Conservation (phyloP, 2,329 filamentous ascomycete species). For the Dichotomopilus funicola region DNA sequence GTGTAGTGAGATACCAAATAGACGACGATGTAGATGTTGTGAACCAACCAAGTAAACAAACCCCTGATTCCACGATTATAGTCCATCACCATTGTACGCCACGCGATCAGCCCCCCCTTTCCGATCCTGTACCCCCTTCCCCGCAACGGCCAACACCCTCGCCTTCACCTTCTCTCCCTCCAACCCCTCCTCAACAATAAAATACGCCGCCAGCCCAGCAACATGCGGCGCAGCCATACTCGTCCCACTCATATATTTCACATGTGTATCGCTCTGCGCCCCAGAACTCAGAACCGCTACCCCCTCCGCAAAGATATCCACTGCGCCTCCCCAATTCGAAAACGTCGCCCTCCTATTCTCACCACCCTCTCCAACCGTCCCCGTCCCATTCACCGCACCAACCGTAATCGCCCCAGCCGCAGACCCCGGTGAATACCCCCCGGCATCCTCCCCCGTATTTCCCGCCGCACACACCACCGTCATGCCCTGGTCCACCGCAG, state of each 20-base stretch:
- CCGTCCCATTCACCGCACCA: slow-evolving; percentile 29
- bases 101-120: slow-evolving; percentile 8
- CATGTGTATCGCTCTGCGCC: slow-evolving; percentile 25
- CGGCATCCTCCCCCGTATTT: slow-evolving; percentile 31
- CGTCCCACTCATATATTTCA: slow-evolving; percentile 48
- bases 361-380: no score
- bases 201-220: slow-evolving; percentile 40
- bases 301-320: slow-evolving; percentile 43
- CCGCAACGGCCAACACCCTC: slow-evolving; percentile 5
- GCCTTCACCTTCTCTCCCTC: slow-evolving; percentile 10
- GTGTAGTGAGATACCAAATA: no score
- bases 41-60: neutral
- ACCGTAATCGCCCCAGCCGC: slow-evolving; percentile 36
- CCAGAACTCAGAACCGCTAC: slow-evolving; percentile 36
- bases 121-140: neutral
- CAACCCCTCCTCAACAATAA: slow-evolving; percentile 13
- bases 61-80: neutral
- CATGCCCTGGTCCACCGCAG: slow-evolving; percentile 31
- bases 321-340: slow-evolving; percentile 40
- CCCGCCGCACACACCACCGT: slow-evolving; percentile 39
- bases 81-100: slow-evolving; percentile 16
- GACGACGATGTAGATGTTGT: no score
- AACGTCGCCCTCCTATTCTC: slow-evolving; percentile 31
- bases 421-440: slow-evolving; percentile 31
- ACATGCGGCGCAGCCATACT: slow-evolving; percentile 58